phyloP scores from a whole-genome alignment of 2,329 filamentous ascomycete genomes.

The Aspergillus amoenus region DNA sequence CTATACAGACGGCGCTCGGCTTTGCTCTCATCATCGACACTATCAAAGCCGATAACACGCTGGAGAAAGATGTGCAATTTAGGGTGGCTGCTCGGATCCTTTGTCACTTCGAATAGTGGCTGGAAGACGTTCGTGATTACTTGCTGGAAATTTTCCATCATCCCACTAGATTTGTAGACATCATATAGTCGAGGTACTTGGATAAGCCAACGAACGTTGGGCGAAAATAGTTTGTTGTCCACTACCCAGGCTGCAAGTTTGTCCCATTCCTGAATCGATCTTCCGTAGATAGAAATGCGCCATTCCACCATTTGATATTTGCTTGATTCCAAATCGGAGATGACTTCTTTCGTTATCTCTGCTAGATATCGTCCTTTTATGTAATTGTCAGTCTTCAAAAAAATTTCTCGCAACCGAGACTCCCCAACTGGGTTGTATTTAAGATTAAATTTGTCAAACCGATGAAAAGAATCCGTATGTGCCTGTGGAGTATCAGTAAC shows the following conservation, averaged over 20 bases:
- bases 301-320: constrained; percentile 99
- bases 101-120: constrained; percentile 91
- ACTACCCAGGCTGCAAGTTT: constrained; percentile 96
- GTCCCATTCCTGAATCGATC: constrained; percentile 92
- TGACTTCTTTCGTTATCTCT: constrained; percentile 97
- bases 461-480: constrained; percentile 96
- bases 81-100: constrained; percentile 79
- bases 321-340: constrained; percentile 93
- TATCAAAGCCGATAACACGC: constrained; percentile 93
- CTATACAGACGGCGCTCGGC: constrained; percentile 88
- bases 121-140: constrained; percentile 89
- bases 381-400: constrained; percentile 97
- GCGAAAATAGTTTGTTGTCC: constrained; percentile 96
- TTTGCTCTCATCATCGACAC: constrained; percentile 98
- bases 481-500: constrained; percentile 54
- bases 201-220: constrained; percentile 95
- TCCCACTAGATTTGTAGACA: constrained; percentile 84
- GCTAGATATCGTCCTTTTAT: constrained; percentile 94
- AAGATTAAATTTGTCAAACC: constrained; percentile 98
- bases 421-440: constrained; percentile 99
- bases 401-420: constrained; percentile 93
- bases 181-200: constrained; percentile 94
- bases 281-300: constrained; percentile 96
- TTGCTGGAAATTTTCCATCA: constrained; percentile 88
- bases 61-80: constrained; percentile 95